Evolutionary conservation across 2,329 filamentous ascomycete genomes (phyloP).

Genomic region (Didymella glomerata): DNA sequence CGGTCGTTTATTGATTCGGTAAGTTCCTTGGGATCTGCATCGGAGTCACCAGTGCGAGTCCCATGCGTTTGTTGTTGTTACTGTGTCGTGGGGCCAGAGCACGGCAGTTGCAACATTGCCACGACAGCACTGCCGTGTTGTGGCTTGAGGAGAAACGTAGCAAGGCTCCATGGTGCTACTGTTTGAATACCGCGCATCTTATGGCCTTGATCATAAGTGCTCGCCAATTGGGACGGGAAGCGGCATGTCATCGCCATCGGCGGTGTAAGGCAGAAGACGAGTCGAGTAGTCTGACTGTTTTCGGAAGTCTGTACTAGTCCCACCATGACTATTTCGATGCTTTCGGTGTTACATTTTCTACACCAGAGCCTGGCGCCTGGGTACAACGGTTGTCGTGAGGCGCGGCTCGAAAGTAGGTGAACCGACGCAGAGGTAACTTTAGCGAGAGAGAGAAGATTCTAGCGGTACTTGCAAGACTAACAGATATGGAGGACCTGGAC

Average conservation of each 20-base stretch:
- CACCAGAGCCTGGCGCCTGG: neutral
- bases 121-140: neutral
- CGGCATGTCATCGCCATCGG: conserved; percentile 7
- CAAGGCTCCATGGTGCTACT: neutral
- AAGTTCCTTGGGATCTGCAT: neutral
- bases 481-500: neutral
- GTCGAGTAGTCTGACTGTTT: conserved; percentile 6
- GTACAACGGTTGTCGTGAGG: neutral
- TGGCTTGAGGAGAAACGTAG: neutral
- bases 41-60: neutral
- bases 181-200: conserved; percentile 3
- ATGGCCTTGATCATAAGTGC: neutral
- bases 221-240: neutral
- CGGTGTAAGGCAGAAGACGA: conserved; percentile 4
- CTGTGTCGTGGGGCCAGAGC: neutral
- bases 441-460: conserved; percentile 1
- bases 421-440: conserved; percentile 9
- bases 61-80: neutral
- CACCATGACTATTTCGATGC: neutral
- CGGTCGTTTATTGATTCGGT: neutral
- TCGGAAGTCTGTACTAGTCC: conserved; percentile 1
- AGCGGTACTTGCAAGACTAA: neutral
- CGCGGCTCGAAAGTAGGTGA: neutral
- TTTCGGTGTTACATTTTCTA: conserved; percentile 7
- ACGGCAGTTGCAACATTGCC: conserved; percentile 4